These are phyloP conservation scores for Pichia sp. DNA, from an alignment of 1,139 yeast genomes.

Conservation along the genomic window DNA sequence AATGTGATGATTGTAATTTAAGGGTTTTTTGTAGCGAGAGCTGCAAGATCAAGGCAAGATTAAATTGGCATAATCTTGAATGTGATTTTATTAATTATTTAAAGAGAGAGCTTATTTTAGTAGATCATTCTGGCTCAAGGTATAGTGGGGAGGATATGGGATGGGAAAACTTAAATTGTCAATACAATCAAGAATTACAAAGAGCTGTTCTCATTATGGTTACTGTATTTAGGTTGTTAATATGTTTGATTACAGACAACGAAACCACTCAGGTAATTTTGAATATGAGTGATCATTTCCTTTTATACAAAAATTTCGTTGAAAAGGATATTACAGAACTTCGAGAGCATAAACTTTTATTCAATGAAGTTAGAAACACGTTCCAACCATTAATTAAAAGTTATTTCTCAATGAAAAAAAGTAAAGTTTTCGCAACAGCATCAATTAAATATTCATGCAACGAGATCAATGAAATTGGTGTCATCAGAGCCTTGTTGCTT, in stretches of 20 bases:
- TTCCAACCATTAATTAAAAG: slow-evolving; percentile 3
- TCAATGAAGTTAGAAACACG: slow-evolving; percentile 3
- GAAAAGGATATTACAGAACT: not conserved
- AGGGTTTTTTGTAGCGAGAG: slow-evolving; percentile 18
- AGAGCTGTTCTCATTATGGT: slow-evolving; percentile 10
- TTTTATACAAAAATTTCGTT: slow-evolving; percentile 9
- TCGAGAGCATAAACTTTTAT: slow-evolving; percentile 5
- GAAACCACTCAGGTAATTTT: slow-evolving; percentile 10
- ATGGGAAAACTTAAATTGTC: slow-evolving; percentile 4
- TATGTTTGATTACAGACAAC: slow-evolving; percentile 8
- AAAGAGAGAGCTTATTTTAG: not conserved
- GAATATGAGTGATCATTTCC: slow-evolving; percentile 20
- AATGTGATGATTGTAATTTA: slow-evolving; percentile 8
- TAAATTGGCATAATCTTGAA: slow-evolving; percentile 18
- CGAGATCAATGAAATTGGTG: slow-evolving; percentile 13
- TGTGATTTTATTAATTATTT: slow-evolving; percentile 14
- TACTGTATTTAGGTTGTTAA: slow-evolving; percentile 13
- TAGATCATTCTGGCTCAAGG: not conserved
- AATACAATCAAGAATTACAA: slow-evolving; percentile 6
- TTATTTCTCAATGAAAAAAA: slow-evolving; percentile 1
- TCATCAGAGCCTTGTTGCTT: slow-evolving; percentile 18
- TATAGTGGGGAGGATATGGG: too few species aligned
- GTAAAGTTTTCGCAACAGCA: not conserved
- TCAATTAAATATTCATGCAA: not conserved
- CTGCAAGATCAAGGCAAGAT: slow-evolving; percentile 17